Percentiles rank a stretch among this genome's conserved stretches.
These are phyloP conservation scores for Bimuria novae-zelandiae DNA, from an alignment of 2,329 filamentous ascomycete genomes.

Conservation along the genomic window DNA sequence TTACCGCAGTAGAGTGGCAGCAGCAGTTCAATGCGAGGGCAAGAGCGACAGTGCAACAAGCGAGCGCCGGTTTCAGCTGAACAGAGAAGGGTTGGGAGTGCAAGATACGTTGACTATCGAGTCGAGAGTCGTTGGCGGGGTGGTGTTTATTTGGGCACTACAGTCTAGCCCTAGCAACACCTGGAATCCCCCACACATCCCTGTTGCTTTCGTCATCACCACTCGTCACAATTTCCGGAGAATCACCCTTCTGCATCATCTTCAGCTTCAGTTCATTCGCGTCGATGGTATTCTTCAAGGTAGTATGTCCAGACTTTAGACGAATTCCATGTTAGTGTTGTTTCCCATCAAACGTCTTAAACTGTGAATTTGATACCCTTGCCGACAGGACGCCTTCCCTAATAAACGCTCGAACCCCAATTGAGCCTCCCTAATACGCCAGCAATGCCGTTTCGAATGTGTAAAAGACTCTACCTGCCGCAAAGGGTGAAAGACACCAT, in stretches of 20 bases:
- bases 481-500: too few relatives aligned
- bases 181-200: conserved; percentile 11
- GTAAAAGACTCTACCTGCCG: neutral
- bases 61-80: conserved; percentile 3
- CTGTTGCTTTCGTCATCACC: conserved; percentile 10
- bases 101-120: conserved; percentile 6
- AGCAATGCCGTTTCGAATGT: neutral
- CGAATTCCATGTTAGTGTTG: too few relatives aligned
- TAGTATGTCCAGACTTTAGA: too few relatives aligned
- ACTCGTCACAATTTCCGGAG: neutral
- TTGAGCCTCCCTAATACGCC: neutral
- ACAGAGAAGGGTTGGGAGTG: conserved; percentile 2
- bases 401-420: neutral
- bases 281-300: too few relatives aligned
- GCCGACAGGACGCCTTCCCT: too few relatives aligned
- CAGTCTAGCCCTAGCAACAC: conserved; percentile 8
- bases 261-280: too few relatives aligned
- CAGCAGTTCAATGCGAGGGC: neutral
- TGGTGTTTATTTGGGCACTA: conserved; percentile 26
- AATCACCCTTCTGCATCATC: too few relatives aligned
- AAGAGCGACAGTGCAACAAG: neutral
- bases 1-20: conserved; percentile 8
- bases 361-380: too few relatives aligned
- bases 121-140: conserved; percentile 23
- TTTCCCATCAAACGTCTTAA: too few relatives aligned